Evolutionary conservation across 1,284 basidiomycete genomes (phyloP).

Genomic region (Agaricales sp.): DNA sequence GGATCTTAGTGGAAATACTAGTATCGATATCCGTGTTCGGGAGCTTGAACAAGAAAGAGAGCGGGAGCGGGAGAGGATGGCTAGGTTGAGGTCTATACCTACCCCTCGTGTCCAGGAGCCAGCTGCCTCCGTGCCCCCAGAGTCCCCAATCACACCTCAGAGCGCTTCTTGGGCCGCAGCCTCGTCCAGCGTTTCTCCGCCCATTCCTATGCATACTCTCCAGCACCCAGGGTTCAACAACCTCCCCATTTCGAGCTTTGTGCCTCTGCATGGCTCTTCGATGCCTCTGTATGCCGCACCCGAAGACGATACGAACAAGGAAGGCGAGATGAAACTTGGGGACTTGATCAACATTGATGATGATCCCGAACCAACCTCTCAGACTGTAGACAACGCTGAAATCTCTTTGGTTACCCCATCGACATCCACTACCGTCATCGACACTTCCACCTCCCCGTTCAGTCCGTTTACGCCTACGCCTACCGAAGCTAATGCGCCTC

Average conservation of each 20-base stretch:
- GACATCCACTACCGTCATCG: background rate
- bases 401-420: background rate
- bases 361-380: slow-evolving; percentile 25
- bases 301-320: slow-evolving; percentile 26
- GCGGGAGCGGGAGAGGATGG: slow-evolving; percentile 48
- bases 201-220: slow-evolving; percentile 33
- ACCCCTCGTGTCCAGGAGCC: slow-evolving; percentile 31
- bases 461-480: slow-evolving; percentile 13
- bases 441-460: slow-evolving; percentile 5
- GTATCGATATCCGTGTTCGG: slow-evolving; percentile 40
- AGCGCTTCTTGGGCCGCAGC: slow-evolving; percentile 36
- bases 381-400: background rate
- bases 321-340: slow-evolving; percentile 51
- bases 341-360: slow-evolving; percentile 75
- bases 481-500: slow-evolving; percentile 43
- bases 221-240: slow-evolving; percentile 18
- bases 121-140: slow-evolving; percentile 42
- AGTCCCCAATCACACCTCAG: slow-evolving; percentile 43
- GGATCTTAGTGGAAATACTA: slow-evolving; percentile 47
- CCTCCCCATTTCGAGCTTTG: slow-evolving; percentile 21
- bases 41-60: slow-evolving; percentile 49
- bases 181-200: slow-evolving; percentile 24
- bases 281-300: slow-evolving; percentile 15
- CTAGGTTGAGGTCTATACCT: slow-evolving; percentile 28
- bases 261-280: slow-evolving; percentile 36